Conservation (phyloP, 352 stramenopile species). For the Elongisporangium undulatum region DNA sequence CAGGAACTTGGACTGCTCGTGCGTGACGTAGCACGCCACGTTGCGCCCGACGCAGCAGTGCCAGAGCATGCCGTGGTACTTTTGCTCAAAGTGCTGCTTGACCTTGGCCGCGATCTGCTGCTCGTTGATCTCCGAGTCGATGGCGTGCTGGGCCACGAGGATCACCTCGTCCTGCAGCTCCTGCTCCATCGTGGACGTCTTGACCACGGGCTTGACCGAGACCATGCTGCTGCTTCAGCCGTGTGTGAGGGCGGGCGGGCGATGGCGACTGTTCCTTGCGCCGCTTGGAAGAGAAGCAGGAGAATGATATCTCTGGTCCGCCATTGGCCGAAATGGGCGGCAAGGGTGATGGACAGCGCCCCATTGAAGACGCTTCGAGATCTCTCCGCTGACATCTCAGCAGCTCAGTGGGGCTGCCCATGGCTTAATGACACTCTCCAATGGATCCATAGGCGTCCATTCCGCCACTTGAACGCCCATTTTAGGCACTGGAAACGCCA, state of each 20-base stretch:
- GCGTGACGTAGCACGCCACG: conserved; percentile 92
- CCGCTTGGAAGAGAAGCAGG: not conserved
- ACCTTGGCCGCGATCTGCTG: conserved; percentile 90
- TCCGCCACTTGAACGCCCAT: too few relatives aligned
- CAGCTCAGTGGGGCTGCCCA: too few relatives aligned
- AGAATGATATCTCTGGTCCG: not conserved
- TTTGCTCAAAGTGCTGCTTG: conserved; percentile 91
- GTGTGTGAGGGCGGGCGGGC: conserved; percentile 2
- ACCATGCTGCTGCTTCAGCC: conserved; percentile 9
- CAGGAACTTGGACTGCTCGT: conserved; percentile 93
- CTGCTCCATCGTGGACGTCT: conserved; percentile 86
- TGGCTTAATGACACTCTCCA: too few relatives aligned
- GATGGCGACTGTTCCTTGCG: not conserved
- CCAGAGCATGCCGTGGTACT: conserved; percentile 89
- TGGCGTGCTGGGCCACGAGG: conserved; percentile 66
- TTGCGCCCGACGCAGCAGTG: conserved; percentile 95
- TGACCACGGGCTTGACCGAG: conserved; percentile 80
- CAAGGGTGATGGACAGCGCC: not conserved
- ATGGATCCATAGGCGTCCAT: too few relatives aligned
- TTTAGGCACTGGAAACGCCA: not conserved
- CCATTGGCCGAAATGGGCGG: conserved; percentile 1
- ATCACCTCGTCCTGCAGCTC: conserved; percentile 86
- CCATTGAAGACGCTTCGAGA: not conserved
- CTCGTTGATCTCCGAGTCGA: conserved; percentile 78
- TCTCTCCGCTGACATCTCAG: not conserved